Conservation (phyloP, 179 eudicot species). For the Patellifolia procumbens region DNA sequence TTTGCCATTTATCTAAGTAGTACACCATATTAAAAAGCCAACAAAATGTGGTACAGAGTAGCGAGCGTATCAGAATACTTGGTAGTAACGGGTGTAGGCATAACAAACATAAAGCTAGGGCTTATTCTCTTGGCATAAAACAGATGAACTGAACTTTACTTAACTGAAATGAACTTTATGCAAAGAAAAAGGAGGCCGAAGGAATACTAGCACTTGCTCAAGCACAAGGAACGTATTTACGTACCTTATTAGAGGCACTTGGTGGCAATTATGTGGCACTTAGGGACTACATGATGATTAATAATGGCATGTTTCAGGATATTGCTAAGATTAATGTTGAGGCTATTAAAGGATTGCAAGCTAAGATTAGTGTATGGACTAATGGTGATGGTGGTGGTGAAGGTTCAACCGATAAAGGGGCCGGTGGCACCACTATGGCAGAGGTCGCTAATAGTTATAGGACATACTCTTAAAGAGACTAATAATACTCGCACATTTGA, state of each 20-base stretch:
- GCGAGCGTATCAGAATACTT: slow-evolving; percentile 45
- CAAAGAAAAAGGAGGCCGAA: slow-evolving; percentile 44
- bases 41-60: slow-evolving; percentile 19
- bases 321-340: slow-evolving; percentile 36
- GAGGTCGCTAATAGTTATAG: slow-evolving; percentile 34
- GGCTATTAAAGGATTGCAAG: slow-evolving; percentile 34
- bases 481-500: too few species aligned
- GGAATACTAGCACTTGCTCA: slow-evolving; percentile 37
- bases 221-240: slow-evolving; percentile 39
- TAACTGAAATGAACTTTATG: slow-evolving; percentile 41
- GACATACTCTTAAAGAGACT: too few species aligned
- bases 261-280: slow-evolving; percentile 34
- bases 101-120: slow-evolving; percentile 38
- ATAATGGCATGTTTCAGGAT: too few species aligned
- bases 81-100: slow-evolving; percentile 38
- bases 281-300: too few species aligned
- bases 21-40: too few species aligned
- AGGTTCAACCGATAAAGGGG: too few species aligned
- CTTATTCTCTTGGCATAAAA: too few species aligned
- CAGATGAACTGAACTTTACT: too few species aligned
- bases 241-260: slow-evolving; percentile 33
- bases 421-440: slow-evolving; percentile 26
- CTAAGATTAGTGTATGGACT: slow-evolving; percentile 40
- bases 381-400: slow-evolving; percentile 24
- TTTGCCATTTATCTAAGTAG: not conserved